Evolutionary conservation across 345 rosid genomes (phyloP).

Genomic region (Gossypium mustelinum): DNA sequence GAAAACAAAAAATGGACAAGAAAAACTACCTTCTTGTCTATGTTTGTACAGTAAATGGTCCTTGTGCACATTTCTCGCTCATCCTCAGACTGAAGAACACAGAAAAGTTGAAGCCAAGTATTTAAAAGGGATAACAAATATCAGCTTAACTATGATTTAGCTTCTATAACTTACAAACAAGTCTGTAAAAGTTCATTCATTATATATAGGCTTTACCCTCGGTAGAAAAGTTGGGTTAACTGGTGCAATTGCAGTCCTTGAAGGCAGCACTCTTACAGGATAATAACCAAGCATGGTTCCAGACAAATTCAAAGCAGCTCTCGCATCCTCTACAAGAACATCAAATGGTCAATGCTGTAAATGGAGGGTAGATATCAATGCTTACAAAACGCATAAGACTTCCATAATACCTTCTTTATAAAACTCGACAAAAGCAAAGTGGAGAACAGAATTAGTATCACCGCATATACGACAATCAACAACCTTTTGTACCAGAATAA

Average conservation of each 20-base stretch:
- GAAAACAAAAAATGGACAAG: neutral
- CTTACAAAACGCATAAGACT: conserved; percentile 19
- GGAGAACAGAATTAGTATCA: conserved; percentile 89
- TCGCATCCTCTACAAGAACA: conserved; percentile 70
- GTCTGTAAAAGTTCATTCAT: neutral
- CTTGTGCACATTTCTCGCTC: conserved; percentile 98
- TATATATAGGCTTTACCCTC: conserved; percentile 47
- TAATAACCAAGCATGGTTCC: conserved; percentile 93
- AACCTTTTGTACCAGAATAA: conserved; percentile 33
- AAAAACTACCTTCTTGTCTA: conserved; percentile 74
- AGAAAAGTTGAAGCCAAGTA: conserved; percentile 10
- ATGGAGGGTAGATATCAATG: neutral
- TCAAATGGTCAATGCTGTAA: conserved; percentile 21
- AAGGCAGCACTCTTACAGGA: conserved; percentile 94
- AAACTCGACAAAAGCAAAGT: conserved; percentile 92
- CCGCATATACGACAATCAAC: conserved; percentile 96
- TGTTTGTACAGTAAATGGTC: conserved; percentile 94
- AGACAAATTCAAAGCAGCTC: conserved; percentile 74
- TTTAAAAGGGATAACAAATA: neutral
- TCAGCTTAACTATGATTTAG: neutral
- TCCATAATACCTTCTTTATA: conserved; percentile 74
- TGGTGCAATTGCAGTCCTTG: conserved; percentile 99
- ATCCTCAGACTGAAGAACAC: conserved; percentile 37
- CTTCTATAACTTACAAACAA: too few species aligned
- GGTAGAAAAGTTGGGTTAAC: conserved; percentile 98